Conservation (phyloP, 495 filamentous ascomycete genomes). For the Extremus antarcticus region DNA sequence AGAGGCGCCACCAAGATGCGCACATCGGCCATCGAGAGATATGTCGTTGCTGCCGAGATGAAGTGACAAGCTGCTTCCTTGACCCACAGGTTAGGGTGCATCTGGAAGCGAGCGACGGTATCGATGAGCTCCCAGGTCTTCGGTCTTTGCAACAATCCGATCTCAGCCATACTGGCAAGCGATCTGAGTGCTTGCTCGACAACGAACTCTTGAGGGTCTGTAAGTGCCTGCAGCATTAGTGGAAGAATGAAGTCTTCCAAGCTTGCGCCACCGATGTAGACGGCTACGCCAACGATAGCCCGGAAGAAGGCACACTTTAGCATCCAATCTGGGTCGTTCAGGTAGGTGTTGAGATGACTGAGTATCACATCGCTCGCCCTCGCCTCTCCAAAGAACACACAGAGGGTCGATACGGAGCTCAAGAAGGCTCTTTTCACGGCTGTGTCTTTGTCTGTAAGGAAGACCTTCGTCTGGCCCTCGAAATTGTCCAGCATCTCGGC, state of each 20-base stretch:
- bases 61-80: constrained; percentile 78
- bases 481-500: constrained; percentile 68
- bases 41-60: constrained; percentile 61
- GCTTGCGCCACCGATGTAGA: constrained; percentile 75
- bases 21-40: constrained; percentile 70
- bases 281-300: constrained; percentile 83
- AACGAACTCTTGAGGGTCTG: constrained; percentile 90
- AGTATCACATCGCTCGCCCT: constrained; percentile 89
- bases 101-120: constrained; percentile 67
- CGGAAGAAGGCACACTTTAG: constrained; percentile 95
- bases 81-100: constrained; percentile 94
- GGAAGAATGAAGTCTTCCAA: constrained; percentile 94
- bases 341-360: constrained; percentile 91
- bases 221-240: constrained; percentile 91
- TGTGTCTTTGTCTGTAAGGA: constrained; percentile 77
- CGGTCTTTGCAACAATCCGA: constrained; percentile 75
- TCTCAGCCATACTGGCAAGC: constrained; percentile 75
- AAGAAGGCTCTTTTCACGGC: constrained; percentile 90
- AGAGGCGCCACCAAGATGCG: constrained; percentile 73
- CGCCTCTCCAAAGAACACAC: constrained; percentile 84
- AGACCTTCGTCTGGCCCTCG: constrained; percentile 73
- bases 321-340: constrained; percentile 95
- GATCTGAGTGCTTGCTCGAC: constrained; percentile 83
- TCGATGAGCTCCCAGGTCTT: constrained; percentile 81
- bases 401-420: constrained; percentile 83